A percentile compares a stretch with the other conserved stretches of the same genome.
Conservation (phyloP, 164 flowering plant species). For the Hamamelis virginiana region DNA sequence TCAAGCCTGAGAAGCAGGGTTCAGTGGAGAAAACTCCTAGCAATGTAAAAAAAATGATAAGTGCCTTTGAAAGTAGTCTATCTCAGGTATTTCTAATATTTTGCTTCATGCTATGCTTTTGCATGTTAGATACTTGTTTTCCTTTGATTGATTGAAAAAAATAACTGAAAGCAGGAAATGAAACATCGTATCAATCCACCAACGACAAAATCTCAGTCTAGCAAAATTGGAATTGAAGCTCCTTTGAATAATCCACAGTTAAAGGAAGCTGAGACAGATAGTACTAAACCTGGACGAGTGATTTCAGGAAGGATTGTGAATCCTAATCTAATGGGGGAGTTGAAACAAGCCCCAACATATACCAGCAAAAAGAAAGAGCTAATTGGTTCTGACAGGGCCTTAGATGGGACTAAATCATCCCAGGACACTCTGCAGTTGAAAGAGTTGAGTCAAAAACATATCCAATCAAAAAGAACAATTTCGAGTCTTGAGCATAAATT, state of each 20-base stretch:
- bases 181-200: slow-evolving; percentile 24
- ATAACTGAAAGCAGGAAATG: slow-evolving; percentile 36
- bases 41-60: slow-evolving; percentile 67
- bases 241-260: slow-evolving; percentile 5
- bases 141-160: slow-evolving; percentile 12
- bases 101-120: slow-evolving; percentile 1
- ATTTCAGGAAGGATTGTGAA: background rate
- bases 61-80: slow-evolving; percentile 58
- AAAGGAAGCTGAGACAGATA: slow-evolving; percentile 17
- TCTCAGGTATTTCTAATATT: slow-evolving; percentile 48
- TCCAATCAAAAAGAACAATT: slow-evolving; percentile 2
- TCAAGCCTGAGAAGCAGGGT: slow-evolving; percentile 25
- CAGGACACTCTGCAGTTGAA: slow-evolving; percentile 10
- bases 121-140: background rate
- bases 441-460: slow-evolving; percentile 5
- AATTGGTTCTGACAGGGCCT: slow-evolving; percentile 6
- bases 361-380: slow-evolving; percentile 5
- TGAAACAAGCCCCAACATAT: slow-evolving; percentile 2
- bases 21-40: slow-evolving; percentile 39
- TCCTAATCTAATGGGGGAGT: slow-evolving; percentile 4
- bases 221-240: slow-evolving; percentile 20
- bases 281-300: slow-evolving; percentile 6
- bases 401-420: slow-evolving; percentile 9
- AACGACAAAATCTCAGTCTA: slow-evolving; percentile 16
- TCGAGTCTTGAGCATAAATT: slow-evolving; percentile 8